Evolutionary conservation across 345 rosid species (phyloP).

Genomic region (Lumnitzera littorea): DNA sequence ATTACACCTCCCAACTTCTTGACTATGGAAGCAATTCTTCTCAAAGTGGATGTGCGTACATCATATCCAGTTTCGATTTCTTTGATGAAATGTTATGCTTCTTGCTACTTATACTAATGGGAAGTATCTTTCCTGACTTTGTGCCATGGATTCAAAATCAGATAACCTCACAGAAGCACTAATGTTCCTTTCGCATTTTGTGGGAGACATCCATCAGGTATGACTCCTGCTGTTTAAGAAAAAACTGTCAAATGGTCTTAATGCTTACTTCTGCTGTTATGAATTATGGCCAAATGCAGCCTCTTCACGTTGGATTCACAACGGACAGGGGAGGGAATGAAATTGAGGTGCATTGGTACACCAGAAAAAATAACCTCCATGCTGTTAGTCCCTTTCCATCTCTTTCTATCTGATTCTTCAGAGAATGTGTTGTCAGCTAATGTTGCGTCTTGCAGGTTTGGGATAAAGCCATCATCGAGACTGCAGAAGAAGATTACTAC

Average conservation of each 20-base stretch:
- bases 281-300: constrained; percentile 30
- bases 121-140: neutral
- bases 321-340: constrained; percentile 79
- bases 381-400: constrained; percentile 37
- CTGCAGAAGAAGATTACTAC: constrained; percentile 52
- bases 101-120: neutral
- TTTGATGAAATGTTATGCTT: neutral
- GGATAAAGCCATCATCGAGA: constrained; percentile 66
- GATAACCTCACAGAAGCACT: constrained; percentile 94
- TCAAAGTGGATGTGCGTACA: constrained; percentile 37
- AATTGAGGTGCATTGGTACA: constrained; percentile 81
- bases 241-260: neutral
- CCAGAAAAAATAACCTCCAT: constrained; percentile 68
- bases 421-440: neutral
- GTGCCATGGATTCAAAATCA: constrained; percentile 9
- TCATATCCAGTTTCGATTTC: neutral
- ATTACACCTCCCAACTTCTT: constrained; percentile 88
- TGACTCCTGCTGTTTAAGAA: no score
- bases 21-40: constrained; percentile 33
- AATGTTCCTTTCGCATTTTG: constrained; percentile 75
- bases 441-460: constrained; percentile 44
- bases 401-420: neutral
- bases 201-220: constrained; percentile 95
- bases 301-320: constrained; percentile 71
- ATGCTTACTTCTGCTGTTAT: neutral